These are phyloP conservation scores for Chytriomyces sp. DNA, from an alignment of 192 early-diverging fungal species.

Conservation along the genomic window DNA sequence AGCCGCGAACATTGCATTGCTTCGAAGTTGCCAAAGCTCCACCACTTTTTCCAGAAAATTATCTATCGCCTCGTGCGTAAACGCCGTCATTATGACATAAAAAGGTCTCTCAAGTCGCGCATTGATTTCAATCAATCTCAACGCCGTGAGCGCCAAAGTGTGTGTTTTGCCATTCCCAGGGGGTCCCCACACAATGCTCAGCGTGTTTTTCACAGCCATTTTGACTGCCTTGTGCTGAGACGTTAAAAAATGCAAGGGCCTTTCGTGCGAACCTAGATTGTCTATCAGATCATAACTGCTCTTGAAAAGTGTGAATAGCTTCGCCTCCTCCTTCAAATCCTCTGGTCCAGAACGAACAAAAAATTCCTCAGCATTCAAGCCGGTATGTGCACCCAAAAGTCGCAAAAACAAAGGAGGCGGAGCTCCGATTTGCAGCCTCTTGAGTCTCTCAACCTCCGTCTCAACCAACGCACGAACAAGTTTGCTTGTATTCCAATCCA, in stretches of 20 bases:
- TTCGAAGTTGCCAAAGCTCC: slow-evolving; percentile 3
- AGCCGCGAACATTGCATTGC: background rate
- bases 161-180: slow-evolving; percentile 52
- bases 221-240: slow-evolving; percentile 36
- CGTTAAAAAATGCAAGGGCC: slow-evolving; percentile 23
- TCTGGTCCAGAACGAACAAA: background rate
- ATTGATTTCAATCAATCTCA: slow-evolving; percentile 42
- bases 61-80: slow-evolving; percentile 39
- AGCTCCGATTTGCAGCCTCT: background rate
- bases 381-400: slow-evolving; percentile 19
- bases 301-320: slow-evolving; percentile 21
- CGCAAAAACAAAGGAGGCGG: slow-evolving; percentile 31
- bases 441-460: slow-evolving; percentile 8
- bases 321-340: slow-evolving; percentile 6
- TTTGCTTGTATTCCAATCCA: slow-evolving; percentile 43
- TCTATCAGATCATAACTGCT: slow-evolving; percentile 23
- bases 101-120: slow-evolving; percentile 6
- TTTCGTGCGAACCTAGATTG: background rate
- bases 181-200: slow-evolving; percentile 42
- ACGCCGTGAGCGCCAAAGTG: slow-evolving; percentile 36
- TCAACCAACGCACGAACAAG: slow-evolving; percentile 33
- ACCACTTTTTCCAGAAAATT: slow-evolving; percentile 33
- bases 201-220: slow-evolving; percentile 12
- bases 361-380: background rate
- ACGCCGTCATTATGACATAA: slow-evolving; percentile 36